phyloP scores from a whole-genome alignment of 371 early-diverging fungal species.

The Globomyces sp. region DNA sequence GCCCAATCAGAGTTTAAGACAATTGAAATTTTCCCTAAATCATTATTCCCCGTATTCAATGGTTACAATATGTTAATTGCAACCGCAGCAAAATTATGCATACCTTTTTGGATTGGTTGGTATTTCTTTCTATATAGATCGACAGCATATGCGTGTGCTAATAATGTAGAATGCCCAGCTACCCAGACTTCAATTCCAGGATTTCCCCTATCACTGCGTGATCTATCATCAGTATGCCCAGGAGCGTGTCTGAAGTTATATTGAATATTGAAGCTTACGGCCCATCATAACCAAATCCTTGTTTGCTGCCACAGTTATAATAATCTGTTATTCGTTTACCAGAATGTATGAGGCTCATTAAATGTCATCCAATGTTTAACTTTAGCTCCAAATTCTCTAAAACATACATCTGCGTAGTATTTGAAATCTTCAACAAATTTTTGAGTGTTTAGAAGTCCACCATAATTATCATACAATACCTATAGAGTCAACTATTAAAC shows the following conservation, averaged over 20 bases:
- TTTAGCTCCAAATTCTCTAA: slow-evolving; percentile 28
- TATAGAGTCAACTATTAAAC: too few relatives aligned
- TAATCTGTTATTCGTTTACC: neutral
- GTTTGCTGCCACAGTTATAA: too few relatives aligned
- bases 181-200: slow-evolving; percentile 17
- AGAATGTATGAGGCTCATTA: slow-evolving; percentile 36
- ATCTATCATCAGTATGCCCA: slow-evolving; percentile 24
- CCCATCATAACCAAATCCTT: slow-evolving; percentile 16
- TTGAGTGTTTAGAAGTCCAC: slow-evolving; percentile 25
- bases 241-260: slow-evolving; percentile 27
- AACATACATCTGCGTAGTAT: slow-evolving; percentile 29
- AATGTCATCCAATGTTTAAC: slow-evolving; percentile 42
- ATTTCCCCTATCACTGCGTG: slow-evolving; percentile 22
- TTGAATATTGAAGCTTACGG: too few relatives aligned
- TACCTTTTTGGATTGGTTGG: slow-evolving; percentile 19
- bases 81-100: too few relatives aligned
- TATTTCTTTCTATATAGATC: slow-evolving; percentile 28
- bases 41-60: too few relatives aligned
- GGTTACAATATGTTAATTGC: too few relatives aligned
- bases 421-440: slow-evolving; percentile 29
- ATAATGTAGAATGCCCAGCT: slow-evolving; percentile 25
- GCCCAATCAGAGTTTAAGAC: slow-evolving; percentile 28
- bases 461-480: slow-evolving; percentile 22
- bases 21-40: slow-evolving; percentile 1
- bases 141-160: slow-evolving; percentile 34